phyloP scores from a whole-genome alignment of 495 filamentous ascomycete species.

The Chaetomium tenue region DNA sequence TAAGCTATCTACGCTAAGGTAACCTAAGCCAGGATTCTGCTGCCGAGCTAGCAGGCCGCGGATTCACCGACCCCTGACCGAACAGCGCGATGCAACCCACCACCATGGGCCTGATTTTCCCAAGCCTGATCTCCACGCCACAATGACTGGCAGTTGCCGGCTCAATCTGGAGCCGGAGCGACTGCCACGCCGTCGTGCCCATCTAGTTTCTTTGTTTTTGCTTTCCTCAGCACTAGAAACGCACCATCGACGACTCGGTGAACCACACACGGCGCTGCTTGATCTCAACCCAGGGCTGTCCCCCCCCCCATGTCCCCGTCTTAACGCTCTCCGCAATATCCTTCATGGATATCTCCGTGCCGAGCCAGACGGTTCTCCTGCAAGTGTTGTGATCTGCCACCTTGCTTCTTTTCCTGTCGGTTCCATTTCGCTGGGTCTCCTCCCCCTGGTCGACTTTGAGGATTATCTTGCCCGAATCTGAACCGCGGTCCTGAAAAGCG shows the following conservation, averaged over 20 bases:
- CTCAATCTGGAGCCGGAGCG: background rate
- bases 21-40: background rate
- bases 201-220: too few relatives aligned
- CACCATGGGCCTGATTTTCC: background rate
- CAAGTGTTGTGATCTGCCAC: background rate
- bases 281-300: background rate
- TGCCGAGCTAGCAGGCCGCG: background rate
- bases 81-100: background rate
- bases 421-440: background rate
- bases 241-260: background rate
- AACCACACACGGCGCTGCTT: background rate
- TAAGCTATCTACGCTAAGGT: background rate
- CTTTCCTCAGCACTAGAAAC: too few relatives aligned
- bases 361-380: background rate
- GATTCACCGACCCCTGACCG: background rate
- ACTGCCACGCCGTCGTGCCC: too few relatives aligned
- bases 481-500: background rate
- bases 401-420: conserved; percentile 3
- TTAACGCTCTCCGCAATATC: background rate
- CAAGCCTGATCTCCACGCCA: background rate
- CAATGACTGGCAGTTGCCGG: background rate
- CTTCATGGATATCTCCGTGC: background rate
- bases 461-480: background rate
- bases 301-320: too few relatives aligned
- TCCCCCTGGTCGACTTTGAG: background rate